Base-by-base conservation (phyloP, 1,139 yeast species). In the Arxiozyma telluris region DNA sequence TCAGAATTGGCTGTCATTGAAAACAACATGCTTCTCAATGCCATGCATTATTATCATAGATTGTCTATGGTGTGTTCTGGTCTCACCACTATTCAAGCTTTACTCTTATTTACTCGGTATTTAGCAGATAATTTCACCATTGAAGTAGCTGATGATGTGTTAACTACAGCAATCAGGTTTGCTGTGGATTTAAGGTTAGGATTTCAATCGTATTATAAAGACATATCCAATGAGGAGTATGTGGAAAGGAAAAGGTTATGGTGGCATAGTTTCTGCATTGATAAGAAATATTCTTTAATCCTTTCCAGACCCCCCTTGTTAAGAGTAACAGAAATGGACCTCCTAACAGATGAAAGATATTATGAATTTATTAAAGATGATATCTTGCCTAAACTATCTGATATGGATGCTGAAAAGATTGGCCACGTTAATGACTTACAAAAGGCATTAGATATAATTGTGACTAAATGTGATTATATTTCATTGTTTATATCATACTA, bases 1-100 rank as follows among this genome's bases (percentile, higher is more conserved):
- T 57, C 59, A n/a, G 62, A 62, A 49, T 53, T 64, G 18, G 53
- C 53, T 18, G 44, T 47, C n/a, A 60, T 64, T 8, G 68, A 65
- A 52, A 57, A 58, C 39, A 56, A 59, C 25, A 56, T 59, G 41
- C 54, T 64, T 12, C 53, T 61, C 41, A 64, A 65, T 50, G 56
- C 65, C 25, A 58, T 63, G 55, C 60, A 58, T 50, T 65, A 61
- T 49, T 66, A 60, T 47, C 64, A 63, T 50, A 64, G 61, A 52
- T 54, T 65, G 11, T 55, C 64, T 1, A 54, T 64, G 20, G 50
- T 59, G 15, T 58, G 61, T 39, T 61, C 64, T 30, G 64, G 66
- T 17, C 34, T 61, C 1, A 56, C 53, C 3, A 59, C 65, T 12
- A 53, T 64, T 8, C 64, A 64, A 44, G 66, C 63, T 1, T 50